Percentiles rank a stretch among this genome's conserved stretches.
These are phyloP conservation scores for Coemansia umbellata DNA, from an alignment of 192 early-diverging fungal species.

Conservation along the genomic window DNA sequence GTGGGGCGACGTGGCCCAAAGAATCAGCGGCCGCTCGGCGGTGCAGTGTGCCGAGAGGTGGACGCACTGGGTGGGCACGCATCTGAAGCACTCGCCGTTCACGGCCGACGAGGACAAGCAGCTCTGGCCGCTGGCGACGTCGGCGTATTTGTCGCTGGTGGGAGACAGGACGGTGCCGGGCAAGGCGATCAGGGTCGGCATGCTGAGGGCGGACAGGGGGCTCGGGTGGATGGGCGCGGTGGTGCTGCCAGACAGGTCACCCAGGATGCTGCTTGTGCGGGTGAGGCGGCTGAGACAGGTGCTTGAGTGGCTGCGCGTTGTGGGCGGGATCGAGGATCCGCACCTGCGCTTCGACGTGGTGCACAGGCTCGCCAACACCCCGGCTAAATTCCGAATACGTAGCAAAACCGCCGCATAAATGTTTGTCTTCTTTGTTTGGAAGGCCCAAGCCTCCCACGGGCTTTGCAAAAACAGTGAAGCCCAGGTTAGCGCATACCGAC, in stretches of 20 bases:
- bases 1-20: too few species aligned
- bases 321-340: slow-evolving; percentile 7
- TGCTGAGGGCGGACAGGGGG: neutral
- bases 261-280: neutral
- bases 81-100: slow-evolving; percentile 22
- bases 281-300: slow-evolving; percentile 4
- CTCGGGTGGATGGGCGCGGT: slow-evolving; percentile 12
- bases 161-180: too few species aligned
- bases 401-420: too few species aligned
- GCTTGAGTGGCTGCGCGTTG: slow-evolving; percentile 19
- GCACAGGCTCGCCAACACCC: slow-evolving; percentile 18
- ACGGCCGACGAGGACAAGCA: slow-evolving; percentile 13
- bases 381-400: slow-evolving; percentile 9
- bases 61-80: slow-evolving; percentile 11
- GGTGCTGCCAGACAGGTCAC: slow-evolving; percentile 6
- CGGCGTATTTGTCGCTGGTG: too few species aligned
- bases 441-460: too few species aligned
- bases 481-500: too few species aligned
- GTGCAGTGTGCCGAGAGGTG: slow-evolving; percentile 14
- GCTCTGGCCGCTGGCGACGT: slow-evolving; percentile 25
- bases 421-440: too few species aligned
- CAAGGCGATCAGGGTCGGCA: neutral
- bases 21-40: neutral
- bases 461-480: too few species aligned
- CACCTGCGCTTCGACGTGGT: slow-evolving; percentile 20